Conservation (phyloP, 768 basidiomycete genomes). For the Pleurotus tuber-regium region DNA sequence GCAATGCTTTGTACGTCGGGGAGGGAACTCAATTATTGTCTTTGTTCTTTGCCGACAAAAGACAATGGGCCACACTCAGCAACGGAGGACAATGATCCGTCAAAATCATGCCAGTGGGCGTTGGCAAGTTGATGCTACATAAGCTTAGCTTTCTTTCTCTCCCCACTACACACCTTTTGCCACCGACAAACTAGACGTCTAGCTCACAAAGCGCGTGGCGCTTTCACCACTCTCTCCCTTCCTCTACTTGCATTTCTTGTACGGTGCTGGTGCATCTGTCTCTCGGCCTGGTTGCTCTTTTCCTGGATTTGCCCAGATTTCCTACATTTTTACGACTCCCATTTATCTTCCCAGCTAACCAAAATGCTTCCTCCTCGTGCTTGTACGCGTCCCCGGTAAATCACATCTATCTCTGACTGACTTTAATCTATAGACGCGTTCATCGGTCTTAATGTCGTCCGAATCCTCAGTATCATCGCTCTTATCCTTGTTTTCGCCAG, state of each 20-base stretch:
- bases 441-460: slow-evolving; percentile 75
- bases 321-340: neutral
- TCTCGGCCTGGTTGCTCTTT: slow-evolving; percentile 8
- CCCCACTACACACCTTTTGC: neutral
- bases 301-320: neutral
- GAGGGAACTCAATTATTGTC: too few relatives aligned
- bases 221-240: neutral
- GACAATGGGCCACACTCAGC: slow-evolving; percentile 7
- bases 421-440: slow-evolving; percentile 40
- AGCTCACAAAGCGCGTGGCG: neutral
- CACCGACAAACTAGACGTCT: slow-evolving; percentile 1
- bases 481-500: slow-evolving; percentile 80
- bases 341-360: neutral
- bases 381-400: slow-evolving; percentile 4
- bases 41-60: slow-evolving; percentile 7
- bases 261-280: slow-evolving; percentile 13
- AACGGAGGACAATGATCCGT: slow-evolving; percentile 9
- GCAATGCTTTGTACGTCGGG: slow-evolving; percentile 7
- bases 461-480: slow-evolving; percentile 72
- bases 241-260: slow-evolving; percentile 1
- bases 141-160: slow-evolving; percentile 3
- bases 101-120: slow-evolving; percentile 1
- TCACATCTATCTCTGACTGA: neutral
- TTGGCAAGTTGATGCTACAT: slow-evolving; percentile 3
- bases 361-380: slow-evolving; percentile 15